Evolutionary conservation across 208 protist species (phyloP).

Genomic region (Trypanosoma brucei): DNA sequence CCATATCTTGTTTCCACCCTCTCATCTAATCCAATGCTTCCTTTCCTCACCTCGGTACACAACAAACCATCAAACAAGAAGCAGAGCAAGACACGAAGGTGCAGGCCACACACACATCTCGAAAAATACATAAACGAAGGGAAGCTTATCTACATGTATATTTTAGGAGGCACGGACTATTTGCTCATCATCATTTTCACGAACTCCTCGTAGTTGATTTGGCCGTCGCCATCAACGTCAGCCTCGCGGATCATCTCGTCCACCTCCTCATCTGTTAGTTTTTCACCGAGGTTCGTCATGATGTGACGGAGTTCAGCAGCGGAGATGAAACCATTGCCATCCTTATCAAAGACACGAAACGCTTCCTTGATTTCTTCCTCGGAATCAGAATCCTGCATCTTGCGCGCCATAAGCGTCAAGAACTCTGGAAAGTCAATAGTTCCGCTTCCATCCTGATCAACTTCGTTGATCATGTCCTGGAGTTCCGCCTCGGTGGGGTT

Average conservation of each 20-base stretch:
- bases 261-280: conserved; percentile 89
- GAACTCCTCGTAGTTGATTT: conserved; percentile 84
- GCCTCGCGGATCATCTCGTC: conserved; percentile 69
- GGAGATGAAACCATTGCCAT: conserved; percentile 92
- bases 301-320: conserved; percentile 93
- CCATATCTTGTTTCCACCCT: too few relatives aligned
- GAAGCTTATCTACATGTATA: not conserved
- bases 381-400: conserved; percentile 90
- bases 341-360: conserved; percentile 95
- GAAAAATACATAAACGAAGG: conserved; percentile 1
- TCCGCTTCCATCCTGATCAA: conserved; percentile 93
- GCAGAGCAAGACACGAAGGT: not conserved
- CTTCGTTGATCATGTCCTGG: conserved; percentile 97
- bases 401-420: conserved; percentile 79
- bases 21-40: not conserved
- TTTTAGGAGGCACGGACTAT: conserved; percentile 23
- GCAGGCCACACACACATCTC: not conserved
- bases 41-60: not conserved
- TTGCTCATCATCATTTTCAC: conserved; percentile 70
- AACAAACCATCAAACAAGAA: not conserved
- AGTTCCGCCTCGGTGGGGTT: conserved; percentile 95
- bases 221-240: conserved; percentile 78
- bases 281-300: conserved; percentile 94
- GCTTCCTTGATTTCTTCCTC: conserved; percentile 95
- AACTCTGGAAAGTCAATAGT: conserved; percentile 97